These are phyloP conservation scores for Aspergillus sclerotioniger DNA, from an alignment of 495 filamentous ascomycete species.

Conservation along the genomic window DNA sequence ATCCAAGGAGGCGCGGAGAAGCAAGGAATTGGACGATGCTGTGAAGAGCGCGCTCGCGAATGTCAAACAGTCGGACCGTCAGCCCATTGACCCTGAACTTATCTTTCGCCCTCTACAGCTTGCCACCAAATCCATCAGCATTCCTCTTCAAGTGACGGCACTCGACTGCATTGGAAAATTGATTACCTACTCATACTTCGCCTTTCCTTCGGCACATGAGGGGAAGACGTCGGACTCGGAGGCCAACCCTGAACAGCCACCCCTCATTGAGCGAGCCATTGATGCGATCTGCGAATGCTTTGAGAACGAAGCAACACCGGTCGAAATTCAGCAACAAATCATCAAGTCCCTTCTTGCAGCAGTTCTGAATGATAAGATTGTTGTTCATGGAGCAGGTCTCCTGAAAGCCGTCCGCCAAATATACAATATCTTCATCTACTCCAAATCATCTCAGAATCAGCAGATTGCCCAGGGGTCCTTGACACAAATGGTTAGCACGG, in stretches of 20 bases:
- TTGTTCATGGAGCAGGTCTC: constrained; percentile 95
- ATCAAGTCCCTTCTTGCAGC: constrained; percentile 94
- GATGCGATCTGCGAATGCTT: constrained; percentile 99
- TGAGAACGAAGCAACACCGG: constrained; percentile 86
- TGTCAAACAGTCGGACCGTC: constrained; percentile 72
- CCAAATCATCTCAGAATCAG: constrained; percentile 86
- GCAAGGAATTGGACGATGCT: constrained; percentile 75
- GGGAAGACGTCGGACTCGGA: constrained; percentile 38
- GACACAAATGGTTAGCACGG: constrained; percentile 97
- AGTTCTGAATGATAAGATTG: constrained; percentile 95
- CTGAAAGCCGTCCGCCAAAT: constrained; percentile 97
- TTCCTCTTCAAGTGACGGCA: constrained; percentile 80
- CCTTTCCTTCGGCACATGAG: constrained; percentile 58
- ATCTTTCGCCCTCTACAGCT: constrained; percentile 88
- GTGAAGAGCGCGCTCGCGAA: constrained; percentile 77
- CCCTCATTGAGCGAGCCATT: constrained; percentile 94
- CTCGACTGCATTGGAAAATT: constrained; percentile 98
- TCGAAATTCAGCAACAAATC: constrained; percentile 94
- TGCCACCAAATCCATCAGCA: constrained; percentile 79
- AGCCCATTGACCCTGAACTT: constrained; percentile 74
- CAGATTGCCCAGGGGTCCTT: constrained; percentile 94
- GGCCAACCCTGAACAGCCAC: constrained; percentile 46
- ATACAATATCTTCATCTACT: constrained; percentile 97
- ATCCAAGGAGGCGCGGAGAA: constrained; percentile 81
- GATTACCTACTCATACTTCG: constrained; percentile 97